These are phyloP conservation scores for Leccinum variicolor DNA, from an alignment of 768 basidiomycete genomes.

Conservation along the genomic window DNA sequence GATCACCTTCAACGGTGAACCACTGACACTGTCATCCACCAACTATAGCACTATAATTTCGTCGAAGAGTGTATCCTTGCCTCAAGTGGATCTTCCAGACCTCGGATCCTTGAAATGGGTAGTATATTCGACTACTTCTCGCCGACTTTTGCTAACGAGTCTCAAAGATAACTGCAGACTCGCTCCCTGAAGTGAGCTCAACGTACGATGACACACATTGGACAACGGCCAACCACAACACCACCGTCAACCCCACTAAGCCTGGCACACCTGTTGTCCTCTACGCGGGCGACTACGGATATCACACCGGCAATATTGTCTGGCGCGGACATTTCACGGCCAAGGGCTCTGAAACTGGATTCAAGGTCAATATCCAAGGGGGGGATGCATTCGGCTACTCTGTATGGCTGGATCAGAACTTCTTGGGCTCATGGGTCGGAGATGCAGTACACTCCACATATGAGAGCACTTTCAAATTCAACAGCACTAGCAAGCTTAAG, in stretches of 20 bases:
- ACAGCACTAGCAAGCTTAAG: background rate
- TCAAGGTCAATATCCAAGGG: constrained; percentile 40
- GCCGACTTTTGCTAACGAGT: constrained; percentile 1
- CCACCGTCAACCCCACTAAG: constrained; percentile 39
- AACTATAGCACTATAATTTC: constrained; percentile 39
- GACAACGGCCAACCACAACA: constrained; percentile 41
- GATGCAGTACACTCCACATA: constrained; percentile 12
- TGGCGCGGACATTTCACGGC: constrained; percentile 52
- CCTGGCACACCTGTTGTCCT: constrained; percentile 41
- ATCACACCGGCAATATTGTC: constrained; percentile 49
- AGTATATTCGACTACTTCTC: background rate
- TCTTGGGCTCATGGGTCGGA: constrained; percentile 40
- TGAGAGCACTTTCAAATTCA: constrained; percentile 16
- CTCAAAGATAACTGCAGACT: constrained; percentile 22
- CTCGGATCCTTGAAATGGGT: constrained; percentile 21
- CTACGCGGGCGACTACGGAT: constrained; percentile 49
- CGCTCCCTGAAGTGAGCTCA: constrained; percentile 36
- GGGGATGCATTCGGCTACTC: constrained; percentile 49
- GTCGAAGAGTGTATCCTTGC: constrained; percentile 11
- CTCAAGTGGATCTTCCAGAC: constrained; percentile 17
- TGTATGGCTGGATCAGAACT: constrained; percentile 46
- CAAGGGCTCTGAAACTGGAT: constrained; percentile 42
- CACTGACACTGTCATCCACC: constrained; percentile 34
- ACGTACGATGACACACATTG: constrained; percentile 41
- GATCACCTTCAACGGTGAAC: constrained; percentile 43